Evolutionary conservation across 768 basidiomycete genomes (phyloP), one percentile per base, ranked within the genome.

Genomic region (Russula lepida): DNA sequence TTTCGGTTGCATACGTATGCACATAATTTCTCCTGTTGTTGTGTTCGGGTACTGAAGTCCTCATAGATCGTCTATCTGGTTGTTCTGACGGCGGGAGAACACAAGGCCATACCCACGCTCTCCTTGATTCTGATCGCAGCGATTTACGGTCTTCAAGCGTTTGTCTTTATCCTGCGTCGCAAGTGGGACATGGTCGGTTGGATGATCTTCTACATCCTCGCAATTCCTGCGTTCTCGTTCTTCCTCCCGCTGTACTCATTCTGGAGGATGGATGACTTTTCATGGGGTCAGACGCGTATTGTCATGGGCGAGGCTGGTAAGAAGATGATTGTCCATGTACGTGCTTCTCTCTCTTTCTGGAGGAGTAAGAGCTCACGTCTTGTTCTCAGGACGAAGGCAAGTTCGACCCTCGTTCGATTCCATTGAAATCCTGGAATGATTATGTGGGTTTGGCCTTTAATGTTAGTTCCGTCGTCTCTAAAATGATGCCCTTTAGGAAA

Each of bases 141-240:
- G 0, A 87, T 98, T 52, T 99, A 99, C 71, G 95, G 94, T 77
- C 74, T 98, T 11, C 95, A 95, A 74, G 92, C 91, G 0, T 73
- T 94, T 49, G 90, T 97, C 57, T 98, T 97, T 74, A 76, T 98
- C 62, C 77, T 98, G 71, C 83, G 94, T 52, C 84, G 92, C 65
- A 93, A 97, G 72, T 98, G 95, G 90, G 95, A 98, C 72, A 97
- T 98, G 93, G 85, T 98, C 68, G 93, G 92, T 4, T 95, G 94
- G 92, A 92, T 92, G 88, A 68, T 92, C 32, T 91, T 99, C 76
- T 99, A 98, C 74, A 92, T 98, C 70, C 72, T 94, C 39, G 94
- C 95, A 58, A 90, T 98, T 65, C 95, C 95, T 4, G 82, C 84
- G 46, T 97, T 95, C 77, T 93, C 92, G 7, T 90, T 97, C 80